Conservation (phyloP, 2,329 filamentous ascomycete species). For the Arthrobotrys megalospora region DNA sequence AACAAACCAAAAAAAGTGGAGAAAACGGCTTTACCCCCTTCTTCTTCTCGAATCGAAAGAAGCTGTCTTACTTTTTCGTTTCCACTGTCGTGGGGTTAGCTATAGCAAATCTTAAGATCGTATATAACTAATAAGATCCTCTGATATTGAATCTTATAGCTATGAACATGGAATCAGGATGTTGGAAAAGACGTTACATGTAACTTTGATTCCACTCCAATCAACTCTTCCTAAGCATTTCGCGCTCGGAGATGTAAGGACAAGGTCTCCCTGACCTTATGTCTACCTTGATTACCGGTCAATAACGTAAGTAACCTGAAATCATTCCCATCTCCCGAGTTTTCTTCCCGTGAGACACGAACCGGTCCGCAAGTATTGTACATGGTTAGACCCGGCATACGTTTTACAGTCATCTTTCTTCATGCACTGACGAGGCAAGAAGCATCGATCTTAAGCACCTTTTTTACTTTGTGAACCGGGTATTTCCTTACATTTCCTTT, state of each 20-base stretch:
- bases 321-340: slow-evolving; percentile 7
- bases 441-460: background rate
- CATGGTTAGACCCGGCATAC: slow-evolving; percentile 14
- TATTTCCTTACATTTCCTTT: slow-evolving; percentile 12
- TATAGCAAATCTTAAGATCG: background rate
- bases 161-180: slow-evolving; percentile 6
- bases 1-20: slow-evolving; percentile 3
- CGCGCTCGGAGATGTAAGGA: background rate
- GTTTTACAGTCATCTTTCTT: background rate
- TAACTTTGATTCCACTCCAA: background rate
- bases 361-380: slow-evolving; percentile 13
- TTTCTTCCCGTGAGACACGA: slow-evolving; percentile 20
- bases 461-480: slow-evolving; percentile 6
- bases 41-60: slow-evolving; percentile 16
- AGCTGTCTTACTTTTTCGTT: background rate
- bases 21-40: background rate
- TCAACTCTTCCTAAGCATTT: background rate
- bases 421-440: too few relatives aligned
- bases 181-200: background rate
- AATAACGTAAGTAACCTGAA: slow-evolving; percentile 6
- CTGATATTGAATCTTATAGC: background rate
- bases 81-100: background rate
- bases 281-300: background rate
- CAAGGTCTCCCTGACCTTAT: background rate
- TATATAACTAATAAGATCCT: background rate